Base-by-base conservation (phyloP, 2,329 filamentous ascomycete species). In the Fusarium miscanthi region DNA sequence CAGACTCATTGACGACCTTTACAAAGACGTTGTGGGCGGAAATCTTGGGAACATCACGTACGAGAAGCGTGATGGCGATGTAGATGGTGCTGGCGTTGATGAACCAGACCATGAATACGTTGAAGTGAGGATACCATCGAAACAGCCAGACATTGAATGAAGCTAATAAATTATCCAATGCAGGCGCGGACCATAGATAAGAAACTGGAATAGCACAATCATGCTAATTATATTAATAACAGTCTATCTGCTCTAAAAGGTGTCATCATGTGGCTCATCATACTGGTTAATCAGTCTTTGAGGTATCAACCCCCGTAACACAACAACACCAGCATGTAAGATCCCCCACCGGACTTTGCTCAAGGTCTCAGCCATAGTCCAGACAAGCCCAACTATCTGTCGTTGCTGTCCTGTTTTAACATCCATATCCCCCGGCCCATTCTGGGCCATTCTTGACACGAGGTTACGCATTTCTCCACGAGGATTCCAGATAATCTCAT, bases 341-440 rank as follows among this genome's bases (percentile, higher is more conserved):
- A 91, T 88, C 0, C 87, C 88, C 89, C 89, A 91, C 57, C 89
- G 76, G 3, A 90, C 85, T 62, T 86, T 88, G 16, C 85, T 85
- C 70, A 91, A 74, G 40, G 85, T 84, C 72, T 86, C 84, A 5
- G 86, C 87, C 79, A 91, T 89, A 2, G 87, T 84, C 65, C 85
- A 85, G 0, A 87, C 86, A 49, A 91, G 67, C 1, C 87, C 87
- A 23, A 84, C 84, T 0, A 41, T 61, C 35, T 61, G 49, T 17
- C 59, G 49, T 13, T 37, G 59, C 14, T 60, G 58, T 3, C 58
- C 19, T 30, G 49, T 12, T 17, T 31, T 61, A 2, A 61, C 38
- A 16, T 38, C 49, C 7, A 57, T 27, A 6, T 25, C 25, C 8
- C 38, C 25, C 6, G 59, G 59, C 3, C 53, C 31, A 21, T 45